Evolutionary conservation across 1,139 yeast species (phyloP), one percentile per base, ranked within the genome.

Genomic region (Arxiozyma telluris): DNA sequence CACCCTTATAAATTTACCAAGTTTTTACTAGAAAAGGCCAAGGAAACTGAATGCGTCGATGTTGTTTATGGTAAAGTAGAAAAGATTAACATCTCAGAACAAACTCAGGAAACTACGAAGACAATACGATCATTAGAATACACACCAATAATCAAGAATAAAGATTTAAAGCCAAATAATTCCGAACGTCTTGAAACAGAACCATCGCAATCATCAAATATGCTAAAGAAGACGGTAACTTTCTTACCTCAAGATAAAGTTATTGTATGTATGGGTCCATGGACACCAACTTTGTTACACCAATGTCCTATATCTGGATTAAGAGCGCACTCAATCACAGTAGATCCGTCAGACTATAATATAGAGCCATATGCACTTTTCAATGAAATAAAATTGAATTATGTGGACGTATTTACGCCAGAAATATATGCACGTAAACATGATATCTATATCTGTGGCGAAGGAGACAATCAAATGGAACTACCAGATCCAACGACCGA

Each of bases 391-490:
- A 84, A 84, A 65, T 75, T 87, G 21, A 81, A 80, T 22, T 77
- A 81, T 25, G 77, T 77, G 53, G 77, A 82, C 52, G 87, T 84
- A 69, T 85, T 85, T 44, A 82, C 93, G 1, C 98, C 98, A 1
- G 98, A 93, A 69, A 83, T 93, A 57, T 93, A 93, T 69, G 96
- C 98, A 11, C 81, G 98, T 66, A 84, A 83, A 65, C 97, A 93
- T 71, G 98, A 93, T 70, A 96, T 93, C 41, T 93, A 91, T 64
- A 94, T 93, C 1, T 93, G 98, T 72, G 98, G 98, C 50, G 98
- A 93, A 71, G 96, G 97, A 47, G 97, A 91, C 66, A 84, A 93
- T 1, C 78, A 86, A 8, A 96, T 87, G 38, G 91, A 88, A 54
- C 82, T 93, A 44, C 98, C 98, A 1, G 97, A 89, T 64, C 86